A percentile compares a stretch with the other conserved stretches of the same genome.
Evolutionary conservation across 2,329 filamentous ascomycete species (phyloP).

Genomic region (Thermothelomyces thermophilus): DNA sequence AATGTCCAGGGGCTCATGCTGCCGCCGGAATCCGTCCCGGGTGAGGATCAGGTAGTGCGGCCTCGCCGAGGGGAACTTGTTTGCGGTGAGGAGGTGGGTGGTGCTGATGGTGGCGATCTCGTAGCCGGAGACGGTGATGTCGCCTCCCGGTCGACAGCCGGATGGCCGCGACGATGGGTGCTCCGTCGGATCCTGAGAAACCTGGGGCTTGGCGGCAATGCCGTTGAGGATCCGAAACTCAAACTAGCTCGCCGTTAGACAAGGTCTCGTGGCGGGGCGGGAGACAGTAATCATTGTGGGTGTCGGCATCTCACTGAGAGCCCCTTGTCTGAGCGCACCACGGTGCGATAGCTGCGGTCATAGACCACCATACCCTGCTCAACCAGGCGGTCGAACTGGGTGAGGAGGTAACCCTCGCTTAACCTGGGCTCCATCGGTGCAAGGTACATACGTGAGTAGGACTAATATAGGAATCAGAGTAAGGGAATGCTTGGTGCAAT

Average conservation of each 20-base stretch:
- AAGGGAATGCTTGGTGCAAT: no score
- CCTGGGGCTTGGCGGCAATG: slow-evolving; percentile 18
- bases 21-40: slow-evolving; percentile 39
- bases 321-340: slow-evolving; percentile 14
- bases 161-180: neutral
- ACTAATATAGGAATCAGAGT: no score
- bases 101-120: slow-evolving; percentile 34
- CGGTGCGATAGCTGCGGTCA: slow-evolving; percentile 15
- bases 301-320: slow-evolving; percentile 14
- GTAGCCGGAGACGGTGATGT: slow-evolving; percentile 37
- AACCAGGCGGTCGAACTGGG: slow-evolving; percentile 23
- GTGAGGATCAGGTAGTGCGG: slow-evolving; percentile 44
- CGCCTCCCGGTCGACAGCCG: slow-evolving; percentile 31
- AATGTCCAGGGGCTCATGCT: slow-evolving; percentile 32
- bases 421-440: slow-evolving; percentile 1
- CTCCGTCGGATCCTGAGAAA: neutral
- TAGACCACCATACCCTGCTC: slow-evolving; percentile 22
- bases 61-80: slow-evolving; percentile 42
- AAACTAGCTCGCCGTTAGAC: slow-evolving; percentile 12
- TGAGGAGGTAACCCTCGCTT: slow-evolving; percentile 18
- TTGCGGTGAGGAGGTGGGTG: slow-evolving; percentile 41
- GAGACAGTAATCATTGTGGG: neutral
- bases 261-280: no score
- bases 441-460: neutral
- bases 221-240: slow-evolving; percentile 16